Evolutionary conservation across 148 eudicot genomes (phyloP).

Genomic region (Rhododendron ovatum): DNA sequence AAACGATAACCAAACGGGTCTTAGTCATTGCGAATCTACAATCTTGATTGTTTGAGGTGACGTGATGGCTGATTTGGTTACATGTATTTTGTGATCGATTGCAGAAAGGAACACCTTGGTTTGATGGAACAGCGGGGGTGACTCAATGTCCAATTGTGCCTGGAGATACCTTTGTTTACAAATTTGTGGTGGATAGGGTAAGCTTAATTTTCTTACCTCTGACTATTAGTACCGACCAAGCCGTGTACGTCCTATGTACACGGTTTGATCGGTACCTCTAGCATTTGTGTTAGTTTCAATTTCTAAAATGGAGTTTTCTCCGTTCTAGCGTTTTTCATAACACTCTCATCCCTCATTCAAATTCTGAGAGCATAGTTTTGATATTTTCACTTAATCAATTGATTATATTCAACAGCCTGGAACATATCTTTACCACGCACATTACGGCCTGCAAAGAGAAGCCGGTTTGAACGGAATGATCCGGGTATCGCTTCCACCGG

Average conservation of each 20-base stretch:
- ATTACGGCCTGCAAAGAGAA: slow-evolving; percentile 68
- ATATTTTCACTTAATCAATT: not conserved
- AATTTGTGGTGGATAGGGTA: slow-evolving; percentile 55
- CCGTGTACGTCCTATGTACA: too few relatives aligned
- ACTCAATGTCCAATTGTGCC: slow-evolving; percentile 76
- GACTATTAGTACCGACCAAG: too few relatives aligned
- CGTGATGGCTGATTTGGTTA: not conserved
- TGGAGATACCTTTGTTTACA: slow-evolving; percentile 65
- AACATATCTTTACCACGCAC: slow-evolving; percentile 74
- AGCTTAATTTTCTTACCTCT: slow-evolving; percentile 28
- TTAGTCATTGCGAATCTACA: too few relatives aligned
- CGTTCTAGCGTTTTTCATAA: not conserved
- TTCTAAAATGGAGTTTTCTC: not conserved
- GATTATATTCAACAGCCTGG: slow-evolving; percentile 40
- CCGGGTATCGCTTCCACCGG: slow-evolving; percentile 35
- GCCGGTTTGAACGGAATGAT: slow-evolving; percentile 67
- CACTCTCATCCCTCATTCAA: not conserved
- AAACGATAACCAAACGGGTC: too few relatives aligned
- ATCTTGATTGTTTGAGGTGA: too few relatives aligned
- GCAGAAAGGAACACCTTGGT: slow-evolving; percentile 79
- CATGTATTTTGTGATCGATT: not conserved
- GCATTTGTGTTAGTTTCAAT: too few relatives aligned
- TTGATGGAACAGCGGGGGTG: slow-evolving; percentile 77
- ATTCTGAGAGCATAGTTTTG: too few relatives aligned
- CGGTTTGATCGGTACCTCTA: too few relatives aligned